Evolutionary conservation across 116 monocot species (phyloP), one percentile per base, ranked within the genome.

Genomic region (Dioscorea cayenensis): DNA sequence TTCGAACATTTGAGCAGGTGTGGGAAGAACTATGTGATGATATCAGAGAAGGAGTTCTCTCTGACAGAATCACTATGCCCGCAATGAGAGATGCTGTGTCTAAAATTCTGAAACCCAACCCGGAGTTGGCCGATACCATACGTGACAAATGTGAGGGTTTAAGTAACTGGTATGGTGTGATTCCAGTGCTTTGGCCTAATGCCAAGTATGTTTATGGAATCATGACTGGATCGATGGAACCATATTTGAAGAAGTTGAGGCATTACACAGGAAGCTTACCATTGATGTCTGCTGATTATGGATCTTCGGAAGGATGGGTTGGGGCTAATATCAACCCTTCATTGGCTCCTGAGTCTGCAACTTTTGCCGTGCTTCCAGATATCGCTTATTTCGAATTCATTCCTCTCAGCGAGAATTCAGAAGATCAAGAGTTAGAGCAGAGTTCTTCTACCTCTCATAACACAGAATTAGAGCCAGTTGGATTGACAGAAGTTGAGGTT

Each of bases 361-460:
- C 78, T 16, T 94, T 83, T 66, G 85, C 87, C 0, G 87, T 94
- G 20, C 75, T 94, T 23, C 94, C 94, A 3, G 73, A 97, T 60
- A 88, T 93, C 43, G 97, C 84, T 16, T 97, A 86, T 66, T 97
- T 93, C 72, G 97, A 97, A 78, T 97, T 97, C 72, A 90, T 93
- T 60, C 97, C 93, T 32, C 66, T 97, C 16, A 66, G 17, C 23
- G 73, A 87, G 72, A 79, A 55, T 68, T 72, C 72, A 28, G 70
- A 77, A 49, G 79, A 52, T 43, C 32, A 67, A 51, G 80, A 67
- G 66, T 27, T 48, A 52, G 83, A 66, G 14, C 66, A 38, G 14
- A 48, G 19, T 49, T 37, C 48, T 69, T 73, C 80, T 10, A 70
- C 64, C 13, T 7, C 22, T 10, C 58, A 61, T 29, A 72, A 66